These are phyloP conservation scores for Yamadazyma kanchanaburiensis DNA, from an alignment of 1,139 yeast species.

Conservation along the genomic window DNA sequence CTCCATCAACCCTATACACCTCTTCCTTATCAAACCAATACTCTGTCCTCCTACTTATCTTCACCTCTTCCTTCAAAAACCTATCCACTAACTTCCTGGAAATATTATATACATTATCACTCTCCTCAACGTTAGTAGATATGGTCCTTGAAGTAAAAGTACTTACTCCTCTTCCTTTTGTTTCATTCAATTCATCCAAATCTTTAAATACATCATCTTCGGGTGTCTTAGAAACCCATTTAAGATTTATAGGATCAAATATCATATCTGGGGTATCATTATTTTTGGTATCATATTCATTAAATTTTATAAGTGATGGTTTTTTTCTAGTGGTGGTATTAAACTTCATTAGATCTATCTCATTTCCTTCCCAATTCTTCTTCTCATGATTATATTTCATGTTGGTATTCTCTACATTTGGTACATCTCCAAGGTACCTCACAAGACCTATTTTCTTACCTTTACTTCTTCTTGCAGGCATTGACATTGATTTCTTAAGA, in stretches of 20 bases:
- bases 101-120: constrained; percentile 41
- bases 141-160: constrained; percentile 36
- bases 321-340: constrained; percentile 27
- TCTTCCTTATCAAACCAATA: constrained; percentile 53
- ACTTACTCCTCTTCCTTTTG: constrained; percentile 19
- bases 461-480: constrained; percentile 7
- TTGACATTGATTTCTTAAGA: constrained; percentile 14
- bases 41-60: constrained; percentile 44
- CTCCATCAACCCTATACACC: constrained; percentile 21
- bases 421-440: constrained; percentile 26
- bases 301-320: constrained; percentile 34
- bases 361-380: constrained; percentile 69
- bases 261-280: constrained; percentile 47
- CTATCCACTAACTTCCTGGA: constrained; percentile 35
- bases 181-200: constrained; percentile 9
- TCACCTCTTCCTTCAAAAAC: constrained; percentile 49
- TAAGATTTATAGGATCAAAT: constrained; percentile 55
- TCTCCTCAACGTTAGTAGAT: constrained; percentile 21
- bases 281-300: constrained; percentile 21
- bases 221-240: constrained; percentile 46
- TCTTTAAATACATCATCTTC: constrained; percentile 49
- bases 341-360: constrained; percentile 50
- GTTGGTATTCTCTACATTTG: constrained; percentile 14
- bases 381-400: constrained; percentile 57
- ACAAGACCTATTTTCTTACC: constrained; percentile 29